A percentile compares a stretch with the other conserved stretches of the same genome.
Evolutionary conservation across 306 rosid genomes (phyloP).

Genomic region (Hylodesmum podocarpum): DNA sequence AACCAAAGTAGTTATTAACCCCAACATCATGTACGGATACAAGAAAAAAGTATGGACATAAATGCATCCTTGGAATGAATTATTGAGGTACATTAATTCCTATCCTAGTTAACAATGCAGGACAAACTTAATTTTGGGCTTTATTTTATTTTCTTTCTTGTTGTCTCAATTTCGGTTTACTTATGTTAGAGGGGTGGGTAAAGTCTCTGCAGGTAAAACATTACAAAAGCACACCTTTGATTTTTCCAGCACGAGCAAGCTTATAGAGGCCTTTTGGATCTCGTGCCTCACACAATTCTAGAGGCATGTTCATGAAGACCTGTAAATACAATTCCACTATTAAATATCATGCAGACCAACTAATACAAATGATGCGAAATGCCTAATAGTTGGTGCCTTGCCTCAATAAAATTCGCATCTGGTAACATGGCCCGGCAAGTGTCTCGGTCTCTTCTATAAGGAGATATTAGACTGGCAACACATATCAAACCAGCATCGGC

Average conservation of each 20-base stretch:
- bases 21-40: neutral
- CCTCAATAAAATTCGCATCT: constrained; percentile 71
- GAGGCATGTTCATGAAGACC: constrained; percentile 89
- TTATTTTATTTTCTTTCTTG: neutral
- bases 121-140: neutral
- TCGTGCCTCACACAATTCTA: constrained; percentile 71
- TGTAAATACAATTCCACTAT: constrained; percentile 34
- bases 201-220: constrained; percentile 4
- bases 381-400: constrained; percentile 30
- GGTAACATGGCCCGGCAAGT: constrained; percentile 73
- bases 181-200: neutral
- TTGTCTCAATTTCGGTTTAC: neutral
- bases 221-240: constrained; percentile 57
- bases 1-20: neutral
- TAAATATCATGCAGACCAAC: constrained; percentile 29
- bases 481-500: constrained; percentile 80
- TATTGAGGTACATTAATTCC: neutral
- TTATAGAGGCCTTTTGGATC: constrained; percentile 91
- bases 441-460: constrained; percentile 70
- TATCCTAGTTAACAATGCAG: neutral
- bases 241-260: constrained; percentile 89
- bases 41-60: neutral
- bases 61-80: constrained; percentile 4
- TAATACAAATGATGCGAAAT: constrained; percentile 7
- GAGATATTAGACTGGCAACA: constrained; percentile 83